Evolutionary conservation across 139 green algal species (phyloP), one percentile per base, ranked within the genome.

Genomic region (Picochlorum sp.): DNA sequence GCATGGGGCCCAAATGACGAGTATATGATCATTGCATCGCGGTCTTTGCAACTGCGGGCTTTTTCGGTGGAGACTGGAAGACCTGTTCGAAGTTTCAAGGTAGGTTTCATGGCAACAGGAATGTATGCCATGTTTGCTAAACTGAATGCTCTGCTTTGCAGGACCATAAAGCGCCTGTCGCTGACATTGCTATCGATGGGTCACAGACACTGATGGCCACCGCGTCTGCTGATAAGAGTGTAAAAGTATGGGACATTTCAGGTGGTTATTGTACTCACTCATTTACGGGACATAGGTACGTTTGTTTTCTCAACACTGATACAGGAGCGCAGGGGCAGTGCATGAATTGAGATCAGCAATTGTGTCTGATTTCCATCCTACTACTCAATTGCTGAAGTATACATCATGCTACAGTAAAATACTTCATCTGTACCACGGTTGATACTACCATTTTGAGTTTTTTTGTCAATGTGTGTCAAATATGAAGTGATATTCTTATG

Each of bases 201-300:
- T 84, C 79, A 14, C 87, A 87, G 1, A 77, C 77, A 14, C 82
- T 92, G 57, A 76, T 98, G 38, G 90, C 86, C 5, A 95, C 75
- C 3, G 85, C 62, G 7, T 77, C 70, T 24, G 85, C 90, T 7
- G 91, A 95, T 75, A 68, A 79, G 6, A 74, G 51, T 8, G 79
- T 88, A 45, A 78, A 85, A 24, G 84, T 95, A 31, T 91, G 81
- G 73, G 86, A 95, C 63, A 63, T 85, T 34, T 69, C 85, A 2
- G 80, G 76, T 34, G 83, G 83, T 26, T 96, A 81, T 72, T 92
- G 86, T 79, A 98, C 92, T 16, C 92, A 98, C 69, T 67, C 73
- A 20, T 95, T 98, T 66, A 64, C 58, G 4, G 86, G 84, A 4
- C 89, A 96, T 78, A 82, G 74, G 82, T 85, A 47, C 66, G 63